These are phyloP conservation scores for Brasenia schreberi DNA, from an alignment of 164 flowering plant species.

Conservation along the genomic window DNA sequence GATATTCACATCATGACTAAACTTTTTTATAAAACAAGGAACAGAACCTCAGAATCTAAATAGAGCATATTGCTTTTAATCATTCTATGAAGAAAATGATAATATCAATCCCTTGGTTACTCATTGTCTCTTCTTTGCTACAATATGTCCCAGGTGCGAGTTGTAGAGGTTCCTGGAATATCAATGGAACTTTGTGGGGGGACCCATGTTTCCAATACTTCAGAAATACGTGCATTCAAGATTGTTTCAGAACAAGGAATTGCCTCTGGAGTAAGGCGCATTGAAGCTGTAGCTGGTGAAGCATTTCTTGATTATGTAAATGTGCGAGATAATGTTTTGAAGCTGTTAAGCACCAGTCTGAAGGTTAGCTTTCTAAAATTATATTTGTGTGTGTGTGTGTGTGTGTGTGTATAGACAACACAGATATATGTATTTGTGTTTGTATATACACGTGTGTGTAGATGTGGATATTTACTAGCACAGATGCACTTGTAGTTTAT, in stretches of 20 bases:
- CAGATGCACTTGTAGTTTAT: too few species aligned
- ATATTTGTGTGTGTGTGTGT: too few species aligned
- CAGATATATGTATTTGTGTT: too few species aligned
- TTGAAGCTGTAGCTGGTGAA: conserved; percentile 92
- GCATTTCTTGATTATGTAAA: conserved; percentile 65
- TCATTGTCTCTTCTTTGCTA: neutral
- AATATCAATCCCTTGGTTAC: neutral
- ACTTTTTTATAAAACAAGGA: too few species aligned
- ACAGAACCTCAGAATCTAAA: too few species aligned
- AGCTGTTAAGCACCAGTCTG: conserved; percentile 61
- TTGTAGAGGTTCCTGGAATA: conserved; percentile 94
- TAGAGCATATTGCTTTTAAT: too few species aligned
- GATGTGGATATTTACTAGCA: too few species aligned
- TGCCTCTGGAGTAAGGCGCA: conserved; percentile 85
- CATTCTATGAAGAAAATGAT: too few species aligned
- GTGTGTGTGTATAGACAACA: too few species aligned
- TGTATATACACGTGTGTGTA: too few species aligned
- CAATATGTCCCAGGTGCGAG: conserved; percentile 60
- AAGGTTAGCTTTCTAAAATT: conserved; percentile 29
- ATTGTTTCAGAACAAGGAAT: conserved; percentile 90
- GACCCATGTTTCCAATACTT: conserved; percentile 79
- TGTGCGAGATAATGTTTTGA: conserved; percentile 53
- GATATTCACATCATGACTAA: too few species aligned
- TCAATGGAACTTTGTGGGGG: conserved; percentile 99
- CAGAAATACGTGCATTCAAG: conserved; percentile 85